phyloP scores from a whole-genome alignment of 176 grass and related monocot species.

The Oryza glaberrima region DNA sequence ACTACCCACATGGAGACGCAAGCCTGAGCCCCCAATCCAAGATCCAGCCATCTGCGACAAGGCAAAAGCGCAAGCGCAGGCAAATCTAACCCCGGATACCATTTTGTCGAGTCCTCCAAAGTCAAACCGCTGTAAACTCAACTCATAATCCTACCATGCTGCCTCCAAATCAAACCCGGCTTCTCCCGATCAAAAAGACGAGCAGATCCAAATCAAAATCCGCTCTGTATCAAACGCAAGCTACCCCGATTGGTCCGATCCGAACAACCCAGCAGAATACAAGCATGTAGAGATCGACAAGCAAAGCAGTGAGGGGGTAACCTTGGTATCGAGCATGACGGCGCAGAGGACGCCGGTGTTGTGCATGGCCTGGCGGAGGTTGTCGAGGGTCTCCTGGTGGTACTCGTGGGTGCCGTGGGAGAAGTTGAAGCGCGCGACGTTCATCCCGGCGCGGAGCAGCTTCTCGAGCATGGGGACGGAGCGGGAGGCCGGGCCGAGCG shows the following conservation, averaged over 20 bases:
- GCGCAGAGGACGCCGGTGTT: slow-evolving; percentile 87
- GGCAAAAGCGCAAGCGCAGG: not conserved
- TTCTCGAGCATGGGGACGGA: slow-evolving; percentile 89
- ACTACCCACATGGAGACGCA: not conserved
- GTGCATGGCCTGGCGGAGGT: slow-evolving; percentile 78
- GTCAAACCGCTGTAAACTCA: not conserved
- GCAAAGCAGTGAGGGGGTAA: not conserved
- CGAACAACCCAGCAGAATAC: not conserved
- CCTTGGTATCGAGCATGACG: slow-evolving; percentile 98
- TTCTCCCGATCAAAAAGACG: not conserved
- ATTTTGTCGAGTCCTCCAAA: not conserved
- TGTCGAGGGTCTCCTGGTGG: slow-evolving; percentile 91
- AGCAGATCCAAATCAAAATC: slow-evolving; percentile 14
- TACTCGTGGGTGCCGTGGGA: slow-evolving; percentile 88
- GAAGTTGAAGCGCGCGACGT: slow-evolving; percentile 97
- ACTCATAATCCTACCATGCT: slow-evolving; percentile 1
- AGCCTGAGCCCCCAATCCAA: not conserved
- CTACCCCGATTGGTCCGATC: slow-evolving; percentile 1
- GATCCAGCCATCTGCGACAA: not conserved
- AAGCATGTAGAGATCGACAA: not conserved
- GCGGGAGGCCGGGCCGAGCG: slow-evolving; percentile 87
- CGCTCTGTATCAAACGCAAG: not conserved
- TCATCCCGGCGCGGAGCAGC: slow-evolving; percentile 91
- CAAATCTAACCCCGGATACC: not conserved
- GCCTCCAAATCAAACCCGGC: not conserved